Conservation (phyloP, 2,329 filamentous ascomycete genomes). For the Coniosporium uncinatum region DNA sequence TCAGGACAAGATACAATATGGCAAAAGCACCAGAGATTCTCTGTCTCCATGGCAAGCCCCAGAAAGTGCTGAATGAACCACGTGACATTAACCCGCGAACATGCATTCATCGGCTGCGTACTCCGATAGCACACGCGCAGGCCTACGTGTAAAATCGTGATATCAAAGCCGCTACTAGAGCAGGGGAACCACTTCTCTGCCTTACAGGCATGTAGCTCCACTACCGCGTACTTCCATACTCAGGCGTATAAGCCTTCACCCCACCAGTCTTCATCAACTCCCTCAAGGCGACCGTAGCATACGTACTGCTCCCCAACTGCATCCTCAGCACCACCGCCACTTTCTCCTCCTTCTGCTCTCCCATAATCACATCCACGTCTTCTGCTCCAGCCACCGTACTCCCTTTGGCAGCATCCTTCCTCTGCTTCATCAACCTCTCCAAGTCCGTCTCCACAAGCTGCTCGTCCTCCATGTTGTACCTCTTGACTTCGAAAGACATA, state of each 20-base stretch:
- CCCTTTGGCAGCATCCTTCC: not conserved
- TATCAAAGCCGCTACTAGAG: too few relatives aligned
- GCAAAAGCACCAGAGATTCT: too few relatives aligned
- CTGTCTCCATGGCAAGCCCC: too few relatives aligned
- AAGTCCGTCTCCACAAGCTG: constrained; percentile 84
- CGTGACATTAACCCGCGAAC: too few relatives aligned
- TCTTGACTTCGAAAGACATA: constrained; percentile 62
- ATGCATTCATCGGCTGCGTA: too few relatives aligned
- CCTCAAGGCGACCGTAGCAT: constrained; percentile 77
- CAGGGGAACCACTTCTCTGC: too few relatives aligned
- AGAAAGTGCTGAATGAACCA: too few relatives aligned
- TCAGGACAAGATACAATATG: too few relatives aligned
- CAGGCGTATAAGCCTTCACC: constrained; percentile 55
- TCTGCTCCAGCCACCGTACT: constrained; percentile 12
- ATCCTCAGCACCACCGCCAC: constrained; percentile 68
- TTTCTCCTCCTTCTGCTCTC: constrained; percentile 32
- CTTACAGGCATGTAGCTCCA: too few relatives aligned
- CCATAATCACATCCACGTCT: constrained; percentile 9
- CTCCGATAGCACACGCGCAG: too few relatives aligned
- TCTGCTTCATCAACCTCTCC: constrained; percentile 3
- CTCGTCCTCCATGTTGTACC: constrained; percentile 64
- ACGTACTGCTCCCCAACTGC: constrained; percentile 73
- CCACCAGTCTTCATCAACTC: constrained; percentile 70
- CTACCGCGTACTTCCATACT: constrained; percentile 39
- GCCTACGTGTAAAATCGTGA: too few relatives aligned